Evolutionary conservation across 139 green algal genomes (phyloP).

Genomic region (Haematococcus sp.): DNA sequence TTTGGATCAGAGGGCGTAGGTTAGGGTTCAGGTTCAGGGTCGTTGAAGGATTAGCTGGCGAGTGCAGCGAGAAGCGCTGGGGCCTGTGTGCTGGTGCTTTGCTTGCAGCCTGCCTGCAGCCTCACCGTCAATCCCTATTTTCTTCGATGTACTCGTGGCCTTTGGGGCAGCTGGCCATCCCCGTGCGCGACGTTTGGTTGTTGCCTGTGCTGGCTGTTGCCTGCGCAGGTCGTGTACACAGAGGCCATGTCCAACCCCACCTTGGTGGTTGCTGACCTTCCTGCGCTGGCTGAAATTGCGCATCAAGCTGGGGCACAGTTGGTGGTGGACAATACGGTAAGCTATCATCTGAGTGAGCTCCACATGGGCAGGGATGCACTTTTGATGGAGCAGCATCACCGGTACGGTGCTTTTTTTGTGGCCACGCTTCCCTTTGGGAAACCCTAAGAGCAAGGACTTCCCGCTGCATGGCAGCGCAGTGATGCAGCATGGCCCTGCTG

Average conservation of each 20-base stretch:
- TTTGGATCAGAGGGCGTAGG: not conserved
- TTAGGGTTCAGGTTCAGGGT: not conserved
- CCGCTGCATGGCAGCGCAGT: too few species aligned
- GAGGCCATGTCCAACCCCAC: conserved; percentile 72
- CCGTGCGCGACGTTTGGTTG: too few species aligned
- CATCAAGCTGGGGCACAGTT: conserved; percentile 40
- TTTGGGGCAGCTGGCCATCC: too few species aligned
- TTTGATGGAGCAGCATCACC: too few species aligned
- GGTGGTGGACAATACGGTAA: conserved; percentile 77
- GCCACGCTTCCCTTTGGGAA: too few species aligned
- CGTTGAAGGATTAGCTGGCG: not conserved
- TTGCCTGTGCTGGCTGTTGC: not conserved
- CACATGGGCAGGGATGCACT: not conserved
- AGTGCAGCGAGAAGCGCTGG: not conserved
- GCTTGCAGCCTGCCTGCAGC: not conserved
- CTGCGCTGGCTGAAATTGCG: conserved; percentile 44
- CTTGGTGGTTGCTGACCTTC: conserved; percentile 65
- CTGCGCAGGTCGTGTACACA: conserved; percentile 52
- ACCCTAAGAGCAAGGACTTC: too few species aligned
- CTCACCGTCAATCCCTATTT: not conserved
- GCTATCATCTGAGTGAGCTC: not conserved
- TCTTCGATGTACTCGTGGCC: too few species aligned
- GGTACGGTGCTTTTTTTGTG: too few species aligned
- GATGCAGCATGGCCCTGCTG: too few species aligned
- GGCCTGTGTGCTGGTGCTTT: not conserved